These are phyloP conservation scores for Xylariaceae sp. DNA, from an alignment of 2,329 filamentous ascomycete genomes.

Conservation along the genomic window DNA sequence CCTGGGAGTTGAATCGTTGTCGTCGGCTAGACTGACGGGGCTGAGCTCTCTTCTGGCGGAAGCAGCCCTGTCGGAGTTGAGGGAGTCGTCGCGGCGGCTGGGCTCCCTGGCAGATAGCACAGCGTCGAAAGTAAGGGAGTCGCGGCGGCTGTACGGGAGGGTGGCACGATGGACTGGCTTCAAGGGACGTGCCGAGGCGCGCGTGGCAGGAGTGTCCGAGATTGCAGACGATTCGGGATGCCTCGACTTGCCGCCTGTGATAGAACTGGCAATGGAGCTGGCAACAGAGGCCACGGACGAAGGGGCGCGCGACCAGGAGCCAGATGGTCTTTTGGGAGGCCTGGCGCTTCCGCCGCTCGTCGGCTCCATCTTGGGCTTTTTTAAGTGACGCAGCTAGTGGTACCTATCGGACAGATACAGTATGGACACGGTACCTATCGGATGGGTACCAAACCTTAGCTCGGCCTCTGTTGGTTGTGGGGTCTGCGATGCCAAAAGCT, in stretches of 20 bases:
- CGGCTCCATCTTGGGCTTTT: conserved; percentile 14
- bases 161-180: conserved; percentile 33
- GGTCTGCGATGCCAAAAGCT: too few species aligned
- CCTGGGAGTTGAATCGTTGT: conserved; percentile 41
- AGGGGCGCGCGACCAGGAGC: background rate
- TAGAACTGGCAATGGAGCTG: conserved; percentile 19
- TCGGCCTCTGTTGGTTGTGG: too few species aligned
- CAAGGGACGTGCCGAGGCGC: conserved; percentile 34
- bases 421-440: too few species aligned
- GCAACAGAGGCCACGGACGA: conserved; percentile 16
- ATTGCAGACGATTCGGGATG: too few species aligned
- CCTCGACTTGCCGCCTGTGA: conserved; percentile 44
- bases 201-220: too few species aligned
- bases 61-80: too few species aligned
- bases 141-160: conserved; percentile 33
- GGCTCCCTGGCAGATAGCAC: too few species aligned
- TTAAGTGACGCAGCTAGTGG: too few species aligned
- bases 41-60: too few species aligned
- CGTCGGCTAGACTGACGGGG: conserved; percentile 41
- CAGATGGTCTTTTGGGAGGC: conserved; percentile 5
- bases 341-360: conserved; percentile 5
- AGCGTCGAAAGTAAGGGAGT: conserved; percentile 33
- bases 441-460: too few species aligned
- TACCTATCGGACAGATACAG: too few species aligned
- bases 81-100: too few species aligned